These are phyloP conservation scores for Aegle marmelos DNA, from an alignment of 345 rosid species.

Conservation along the genomic window DNA sequence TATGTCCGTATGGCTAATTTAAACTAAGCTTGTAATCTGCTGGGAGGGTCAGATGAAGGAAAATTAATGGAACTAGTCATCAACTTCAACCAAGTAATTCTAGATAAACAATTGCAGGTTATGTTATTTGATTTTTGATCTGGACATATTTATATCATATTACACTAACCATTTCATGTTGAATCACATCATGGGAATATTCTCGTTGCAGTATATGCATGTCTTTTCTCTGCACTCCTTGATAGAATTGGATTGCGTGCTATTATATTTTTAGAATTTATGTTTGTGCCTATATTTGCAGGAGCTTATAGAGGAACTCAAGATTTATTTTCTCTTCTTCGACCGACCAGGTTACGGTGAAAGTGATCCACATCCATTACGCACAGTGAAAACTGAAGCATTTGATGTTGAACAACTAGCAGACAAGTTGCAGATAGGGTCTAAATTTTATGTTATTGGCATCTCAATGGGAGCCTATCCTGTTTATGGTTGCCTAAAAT, in stretches of 20 bases:
- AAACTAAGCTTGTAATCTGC: background rate
- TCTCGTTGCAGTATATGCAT: background rate
- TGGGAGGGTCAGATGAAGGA: background rate
- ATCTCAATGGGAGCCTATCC: slow-evolving; percentile 80
- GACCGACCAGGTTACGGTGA: slow-evolving; percentile 97
- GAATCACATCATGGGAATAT: background rate
- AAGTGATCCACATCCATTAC: slow-evolving; percentile 81
- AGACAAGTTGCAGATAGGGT: slow-evolving; percentile 69
- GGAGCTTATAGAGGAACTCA: slow-evolving; percentile 63
- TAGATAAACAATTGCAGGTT: background rate
- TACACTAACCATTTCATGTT: background rate
- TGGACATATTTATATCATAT: background rate
- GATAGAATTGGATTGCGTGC: background rate
- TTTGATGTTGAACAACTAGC: slow-evolving; percentile 81
- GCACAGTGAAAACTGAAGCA: slow-evolving; percentile 77
- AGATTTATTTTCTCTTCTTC: slow-evolving; percentile 56
- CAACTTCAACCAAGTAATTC: background rate
- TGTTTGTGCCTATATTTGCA: slow-evolving; percentile 27
- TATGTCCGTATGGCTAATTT: too few relatives aligned
- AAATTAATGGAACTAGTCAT: background rate
- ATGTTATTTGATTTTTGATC: background rate
- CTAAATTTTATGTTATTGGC: slow-evolving; percentile 72
- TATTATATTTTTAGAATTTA: background rate
- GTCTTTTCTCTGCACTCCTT: background rate
- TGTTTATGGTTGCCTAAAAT: slow-evolving; percentile 67